These are phyloP conservation scores for Acer yangbiense DNA, from an alignment of 345 rosid species.

Conservation along the genomic window DNA sequence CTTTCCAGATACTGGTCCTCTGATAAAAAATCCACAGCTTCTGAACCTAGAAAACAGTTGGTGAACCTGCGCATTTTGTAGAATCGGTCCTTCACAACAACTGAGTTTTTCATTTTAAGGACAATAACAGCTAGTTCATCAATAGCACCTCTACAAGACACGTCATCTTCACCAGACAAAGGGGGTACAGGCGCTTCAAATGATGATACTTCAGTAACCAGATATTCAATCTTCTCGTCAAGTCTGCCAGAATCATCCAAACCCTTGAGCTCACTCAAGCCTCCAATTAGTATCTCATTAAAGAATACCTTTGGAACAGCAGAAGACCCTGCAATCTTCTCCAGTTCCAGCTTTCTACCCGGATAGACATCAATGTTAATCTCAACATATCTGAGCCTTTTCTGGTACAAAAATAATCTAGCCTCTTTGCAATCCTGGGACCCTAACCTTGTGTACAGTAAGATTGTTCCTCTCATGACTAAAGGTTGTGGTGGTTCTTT, in stretches of 20 bases:
- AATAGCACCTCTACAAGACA: slow-evolving; percentile 52
- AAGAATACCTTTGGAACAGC: slow-evolving; percentile 75
- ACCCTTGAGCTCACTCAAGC: slow-evolving; percentile 53
- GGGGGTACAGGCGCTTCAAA: slow-evolving; percentile 78
- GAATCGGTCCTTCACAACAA: slow-evolving; percentile 71
- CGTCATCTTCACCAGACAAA: slow-evolving; percentile 88
- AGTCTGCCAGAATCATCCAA: slow-evolving; percentile 70
- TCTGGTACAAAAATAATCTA: slow-evolving; percentile 58
- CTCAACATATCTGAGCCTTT: slow-evolving; percentile 74
- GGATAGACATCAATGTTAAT: slow-evolving; percentile 79
- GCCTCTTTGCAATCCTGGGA: slow-evolving; percentile 60
- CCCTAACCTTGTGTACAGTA: slow-evolving; percentile 72
- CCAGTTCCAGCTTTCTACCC: slow-evolving; percentile 70
- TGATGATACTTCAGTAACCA: slow-evolving; percentile 58
- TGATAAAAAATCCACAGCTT: slow-evolving; percentile 73
- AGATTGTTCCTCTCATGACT: slow-evolving; percentile 64
- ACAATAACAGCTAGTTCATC: slow-evolving; percentile 84
- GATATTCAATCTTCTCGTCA: slow-evolving; percentile 63
- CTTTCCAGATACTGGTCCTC: slow-evolving; percentile 72
- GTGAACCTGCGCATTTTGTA: slow-evolving; percentile 71
- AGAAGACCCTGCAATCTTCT: slow-evolving; percentile 63
- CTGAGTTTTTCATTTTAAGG: slow-evolving; percentile 68
- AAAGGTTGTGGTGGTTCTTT: slow-evolving; percentile 43
- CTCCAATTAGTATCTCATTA: slow-evolving; percentile 70
- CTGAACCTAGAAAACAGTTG: slow-evolving; percentile 75